phyloP scores from a whole-genome alignment of 2,329 filamentous ascomycete species.

The Botryotinia convoluta region DNA sequence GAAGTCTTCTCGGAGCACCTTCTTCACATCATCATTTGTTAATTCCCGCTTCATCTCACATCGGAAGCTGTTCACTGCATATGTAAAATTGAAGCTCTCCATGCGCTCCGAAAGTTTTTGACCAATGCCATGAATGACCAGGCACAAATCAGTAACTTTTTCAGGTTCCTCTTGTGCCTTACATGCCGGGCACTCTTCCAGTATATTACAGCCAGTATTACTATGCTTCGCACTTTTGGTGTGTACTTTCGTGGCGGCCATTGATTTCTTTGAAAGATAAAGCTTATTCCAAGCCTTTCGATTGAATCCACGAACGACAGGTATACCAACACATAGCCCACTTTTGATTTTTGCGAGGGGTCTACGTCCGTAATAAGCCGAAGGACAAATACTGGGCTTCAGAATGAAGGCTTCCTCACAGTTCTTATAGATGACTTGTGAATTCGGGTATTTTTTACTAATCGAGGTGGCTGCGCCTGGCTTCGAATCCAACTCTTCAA shows the following conservation, averaged over 20 bases:
- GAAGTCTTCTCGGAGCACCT: slow-evolving; percentile 71
- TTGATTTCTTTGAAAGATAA: slow-evolving; percentile 45
- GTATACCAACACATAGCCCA: slow-evolving; percentile 76
- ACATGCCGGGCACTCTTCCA: slow-evolving; percentile 54
- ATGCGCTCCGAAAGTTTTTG: slow-evolving; percentile 94
- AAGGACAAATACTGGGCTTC: slow-evolving; percentile 81
- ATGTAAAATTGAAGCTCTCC: slow-evolving; percentile 96
- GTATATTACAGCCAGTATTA: slow-evolving; percentile 24
- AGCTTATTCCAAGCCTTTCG: slow-evolving; percentile 71
- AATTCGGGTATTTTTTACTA: slow-evolving; percentile 63
- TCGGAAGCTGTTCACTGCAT: slow-evolving; percentile 88
- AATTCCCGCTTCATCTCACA: slow-evolving; percentile 84
- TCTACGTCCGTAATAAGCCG: slow-evolving; percentile 76
- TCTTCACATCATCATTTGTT: slow-evolving; percentile 68
- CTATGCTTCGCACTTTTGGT: slow-evolving; percentile 28
- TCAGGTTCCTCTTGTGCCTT: slow-evolving; percentile 60
- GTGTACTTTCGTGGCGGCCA: slow-evolving; percentile 36
- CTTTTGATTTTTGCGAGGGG: slow-evolving; percentile 79
- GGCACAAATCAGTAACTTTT: slow-evolving; percentile 79
- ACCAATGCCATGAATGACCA: slow-evolving; percentile 93
- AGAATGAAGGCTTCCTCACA: slow-evolving; percentile 75
- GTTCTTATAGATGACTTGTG: slow-evolving; percentile 86
- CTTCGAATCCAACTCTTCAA: slow-evolving; percentile 31
- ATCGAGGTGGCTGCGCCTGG: slow-evolving; percentile 24
- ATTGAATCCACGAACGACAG: slow-evolving; percentile 88